Evolutionary conservation across 208 protist species (phyloP).

Genomic region (Leishmania arabica): DNA sequence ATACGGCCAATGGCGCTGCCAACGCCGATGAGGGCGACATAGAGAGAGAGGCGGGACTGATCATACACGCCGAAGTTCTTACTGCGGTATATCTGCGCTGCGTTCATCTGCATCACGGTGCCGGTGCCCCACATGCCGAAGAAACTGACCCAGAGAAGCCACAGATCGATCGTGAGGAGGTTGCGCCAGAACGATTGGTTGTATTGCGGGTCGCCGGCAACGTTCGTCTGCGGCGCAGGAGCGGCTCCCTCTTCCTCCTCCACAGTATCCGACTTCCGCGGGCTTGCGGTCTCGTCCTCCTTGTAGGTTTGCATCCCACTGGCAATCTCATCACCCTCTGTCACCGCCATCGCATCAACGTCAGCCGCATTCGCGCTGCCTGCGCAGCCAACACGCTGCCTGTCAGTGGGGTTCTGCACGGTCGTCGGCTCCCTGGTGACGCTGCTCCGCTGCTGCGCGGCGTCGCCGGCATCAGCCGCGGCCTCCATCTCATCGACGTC

Average conservation of each 20-base stretch:
- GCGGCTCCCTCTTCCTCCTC: conserved; percentile 8
- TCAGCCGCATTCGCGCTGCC: conserved; percentile 7
- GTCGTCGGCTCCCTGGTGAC: conserved; percentile 2
- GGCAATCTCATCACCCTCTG: neutral
- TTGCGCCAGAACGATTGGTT: conserved; percentile 61
- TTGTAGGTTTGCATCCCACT: neutral
- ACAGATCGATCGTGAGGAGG: conserved; percentile 67
- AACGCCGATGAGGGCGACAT: conserved; percentile 66
- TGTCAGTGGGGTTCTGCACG: neutral
- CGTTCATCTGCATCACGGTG: conserved; percentile 76
- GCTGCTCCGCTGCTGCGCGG: neutral
- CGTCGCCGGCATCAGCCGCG: neutral
- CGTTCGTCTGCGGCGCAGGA: conserved; percentile 12
- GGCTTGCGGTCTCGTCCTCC: neutral
- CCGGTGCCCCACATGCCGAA: conserved; percentile 79
- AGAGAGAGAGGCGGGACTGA: conserved; percentile 44
- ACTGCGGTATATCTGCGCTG: conserved; percentile 73
- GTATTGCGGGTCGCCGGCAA: conserved; percentile 62
- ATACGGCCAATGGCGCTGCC: conserved; percentile 76
- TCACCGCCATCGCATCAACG: conserved; percentile 11
- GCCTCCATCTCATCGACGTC: neutral
- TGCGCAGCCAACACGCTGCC: neutral
- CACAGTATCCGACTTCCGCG: neutral
- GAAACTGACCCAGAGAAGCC: conserved; percentile 68
- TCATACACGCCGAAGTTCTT: conserved; percentile 51